Evolutionary conservation across 352 stramenopile genomes (phyloP).

Genomic region (Phytophthora parvispora): DNA sequence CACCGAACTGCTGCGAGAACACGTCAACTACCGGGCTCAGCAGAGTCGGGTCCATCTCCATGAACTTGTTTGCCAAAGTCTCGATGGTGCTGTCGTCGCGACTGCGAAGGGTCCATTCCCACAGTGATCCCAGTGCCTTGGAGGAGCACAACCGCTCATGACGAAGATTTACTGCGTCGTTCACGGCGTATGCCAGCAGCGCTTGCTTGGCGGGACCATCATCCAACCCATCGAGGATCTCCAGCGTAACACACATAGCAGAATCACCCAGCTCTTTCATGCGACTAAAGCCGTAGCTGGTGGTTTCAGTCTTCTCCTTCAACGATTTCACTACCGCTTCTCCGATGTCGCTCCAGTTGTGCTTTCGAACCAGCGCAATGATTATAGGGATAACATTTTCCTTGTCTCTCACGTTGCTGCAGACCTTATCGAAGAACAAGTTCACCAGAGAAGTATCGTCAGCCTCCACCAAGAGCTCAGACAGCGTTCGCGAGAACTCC

Average conservation of each 20-base stretch:
- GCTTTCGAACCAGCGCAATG: conserved; percentile 1
- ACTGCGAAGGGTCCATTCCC: conserved; percentile 1
- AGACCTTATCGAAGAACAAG: conserved; percentile 17
- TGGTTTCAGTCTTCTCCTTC: neutral
- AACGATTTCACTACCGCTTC: conserved; percentile 2
- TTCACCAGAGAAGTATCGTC: conserved; percentile 10
- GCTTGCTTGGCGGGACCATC: neutral
- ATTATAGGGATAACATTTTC: neutral
- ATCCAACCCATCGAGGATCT: neutral
- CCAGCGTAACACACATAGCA: conserved; percentile 1
- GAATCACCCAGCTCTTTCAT: neutral
- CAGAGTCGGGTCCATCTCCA: neutral
- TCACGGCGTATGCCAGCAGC: neutral
- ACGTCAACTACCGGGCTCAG: neutral
- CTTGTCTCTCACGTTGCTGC: conserved; percentile 8
- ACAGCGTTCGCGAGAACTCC: neutral
- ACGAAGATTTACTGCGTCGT: neutral
- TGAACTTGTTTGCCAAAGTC: conserved; percentile 1
- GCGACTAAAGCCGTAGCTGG: neutral
- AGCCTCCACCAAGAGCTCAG: conserved; percentile 8
- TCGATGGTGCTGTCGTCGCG: neutral
- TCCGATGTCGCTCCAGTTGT: conserved; percentile 16
- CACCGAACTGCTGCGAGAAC: neutral
- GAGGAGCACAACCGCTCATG: neutral
- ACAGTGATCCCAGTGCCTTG: neutral